A percentile compares a stretch with the other conserved stretches of the same genome.
phyloP scores from a whole-genome alignment of 176 grass and related monocot genomes.

The Rhynchospora tenuis region DNA sequence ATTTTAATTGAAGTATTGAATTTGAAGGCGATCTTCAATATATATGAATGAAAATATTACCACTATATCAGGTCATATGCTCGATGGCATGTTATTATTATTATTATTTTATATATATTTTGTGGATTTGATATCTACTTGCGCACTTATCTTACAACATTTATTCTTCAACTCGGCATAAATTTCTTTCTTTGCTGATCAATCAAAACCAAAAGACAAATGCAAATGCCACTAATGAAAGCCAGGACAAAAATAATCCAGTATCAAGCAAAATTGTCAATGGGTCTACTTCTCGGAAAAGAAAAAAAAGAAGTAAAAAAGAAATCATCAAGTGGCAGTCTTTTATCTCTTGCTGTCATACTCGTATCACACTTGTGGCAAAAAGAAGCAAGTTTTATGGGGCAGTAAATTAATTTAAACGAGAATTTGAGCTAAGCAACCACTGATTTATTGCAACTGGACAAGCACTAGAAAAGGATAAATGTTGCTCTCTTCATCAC shows the following conservation, averaged over 20 bases:
- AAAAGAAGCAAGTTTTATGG: neutral
- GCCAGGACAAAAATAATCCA: neutral
- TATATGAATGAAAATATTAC: too few relatives aligned
- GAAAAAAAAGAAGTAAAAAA: neutral
- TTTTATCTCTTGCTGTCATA: slow-evolving; percentile 9
- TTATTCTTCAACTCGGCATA: too few relatives aligned
- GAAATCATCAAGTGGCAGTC: neutral
- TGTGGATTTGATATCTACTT: too few relatives aligned
- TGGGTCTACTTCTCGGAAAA: neutral
- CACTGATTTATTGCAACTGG: neutral
- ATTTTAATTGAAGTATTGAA: too few relatives aligned
- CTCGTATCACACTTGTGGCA: neutral
- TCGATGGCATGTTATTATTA: too few relatives aligned
- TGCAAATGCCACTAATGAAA: too few relatives aligned
- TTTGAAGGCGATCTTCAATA: too few relatives aligned
- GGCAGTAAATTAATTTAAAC: neutral
- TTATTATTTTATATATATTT: too few relatives aligned
- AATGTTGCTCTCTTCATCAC: neutral
- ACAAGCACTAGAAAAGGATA: neutral
- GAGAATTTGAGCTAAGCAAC: slow-evolving; percentile 4
- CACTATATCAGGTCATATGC: too few relatives aligned
- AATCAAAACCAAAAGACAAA: too few relatives aligned
- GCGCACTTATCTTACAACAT: too few relatives aligned
- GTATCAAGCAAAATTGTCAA: neutral
- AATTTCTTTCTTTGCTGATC: too few relatives aligned